Evolutionary conservation across 441 rosid genomes (phyloP), one percentile per base, ranked within the genome.

Genomic region (Populus trichocarpa): DNA sequence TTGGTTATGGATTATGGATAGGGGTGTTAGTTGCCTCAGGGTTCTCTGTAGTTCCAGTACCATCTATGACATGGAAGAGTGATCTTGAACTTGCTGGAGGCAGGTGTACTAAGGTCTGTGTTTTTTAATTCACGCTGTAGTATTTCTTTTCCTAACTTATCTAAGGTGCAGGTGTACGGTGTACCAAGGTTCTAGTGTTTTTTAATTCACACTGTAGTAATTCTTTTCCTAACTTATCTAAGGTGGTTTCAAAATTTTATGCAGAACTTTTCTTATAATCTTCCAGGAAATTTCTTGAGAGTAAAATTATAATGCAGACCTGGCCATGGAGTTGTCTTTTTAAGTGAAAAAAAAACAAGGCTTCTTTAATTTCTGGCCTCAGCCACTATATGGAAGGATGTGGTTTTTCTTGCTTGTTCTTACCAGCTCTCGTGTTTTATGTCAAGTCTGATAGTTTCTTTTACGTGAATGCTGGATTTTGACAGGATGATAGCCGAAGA

Each of bases 1-100:
- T 92, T 82, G 90, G 91, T 23, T 93, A 91, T 84, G 96, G 99
- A 65, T 81, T 93, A 77, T 95, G 98, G 97, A 91, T 95, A 50
- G 98, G 99, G 69, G 80, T 86, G 80, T 88, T 95, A 35, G 94
- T 95, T 84, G 94, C 98, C 38, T 93, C 97, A 0, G 96, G 99
- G 3, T 90, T 90, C 81, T 87, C 96, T 18, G 98, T 95, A 32
- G 87, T 93, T 84, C 97, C 98, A 22, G 89, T 95, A 22, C 80
- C 99, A 76, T 87, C 99, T 81, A 14, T 70, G 0, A 36, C 79
- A 18, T 95, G 99, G 99, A 95, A 91, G 86, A 91, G 85, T 63
- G 87, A 83, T 82, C 86, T 87, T 79, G 83, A 88, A 69, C 90
- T 93, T 66, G 50, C 87, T 22, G 89, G 97, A 72, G 81, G 85